These are phyloP conservation scores for Scenedesmus sp. DNA, from an alignment of 163 green algal genomes.

Conservation along the genomic window DNA sequence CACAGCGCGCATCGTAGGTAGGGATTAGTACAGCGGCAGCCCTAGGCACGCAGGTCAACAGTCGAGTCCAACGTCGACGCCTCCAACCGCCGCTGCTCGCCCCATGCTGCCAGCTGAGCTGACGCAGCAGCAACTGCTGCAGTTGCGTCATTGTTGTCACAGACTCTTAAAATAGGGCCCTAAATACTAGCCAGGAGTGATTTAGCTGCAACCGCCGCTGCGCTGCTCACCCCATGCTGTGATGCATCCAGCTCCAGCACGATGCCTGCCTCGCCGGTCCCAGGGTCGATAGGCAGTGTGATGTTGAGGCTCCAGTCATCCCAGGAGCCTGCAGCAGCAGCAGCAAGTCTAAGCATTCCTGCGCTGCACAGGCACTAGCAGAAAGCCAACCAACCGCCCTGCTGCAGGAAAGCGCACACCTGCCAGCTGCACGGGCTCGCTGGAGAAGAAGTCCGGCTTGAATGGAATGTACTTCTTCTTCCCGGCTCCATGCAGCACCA, in stretches of 20 bases:
- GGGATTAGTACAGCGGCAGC: no score
- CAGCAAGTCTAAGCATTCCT: not conserved
- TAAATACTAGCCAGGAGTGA: no score
- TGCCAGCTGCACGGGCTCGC: slow-evolving; percentile 30
- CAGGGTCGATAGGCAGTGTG: slow-evolving; percentile 15
- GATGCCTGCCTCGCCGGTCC: slow-evolving; percentile 12
- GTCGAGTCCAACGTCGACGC: no score
- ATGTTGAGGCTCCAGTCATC: slow-evolving; percentile 41
- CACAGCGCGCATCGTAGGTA: no score
- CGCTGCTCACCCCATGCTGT: slow-evolving; percentile 23
- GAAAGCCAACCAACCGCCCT: no score
- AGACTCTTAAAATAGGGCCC: no score
- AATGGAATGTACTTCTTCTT: slow-evolving; percentile 39
- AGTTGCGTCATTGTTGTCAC: not conserved
- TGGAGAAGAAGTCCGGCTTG: slow-evolving; percentile 36
- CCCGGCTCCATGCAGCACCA: not conserved
- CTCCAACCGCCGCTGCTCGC: no score
- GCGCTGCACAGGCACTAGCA: not conserved
- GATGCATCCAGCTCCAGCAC: slow-evolving; percentile 43
- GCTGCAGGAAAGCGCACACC: not conserved
- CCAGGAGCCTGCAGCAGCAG: slow-evolving; percentile 30
- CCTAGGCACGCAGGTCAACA: no score
- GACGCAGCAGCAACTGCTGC: not conserved
- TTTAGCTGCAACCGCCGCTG: not conserved
- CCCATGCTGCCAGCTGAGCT: no score